Evolutionary conservation across 768 basidiomycete species (phyloP).

Genomic region (Epithele typhae): DNA sequence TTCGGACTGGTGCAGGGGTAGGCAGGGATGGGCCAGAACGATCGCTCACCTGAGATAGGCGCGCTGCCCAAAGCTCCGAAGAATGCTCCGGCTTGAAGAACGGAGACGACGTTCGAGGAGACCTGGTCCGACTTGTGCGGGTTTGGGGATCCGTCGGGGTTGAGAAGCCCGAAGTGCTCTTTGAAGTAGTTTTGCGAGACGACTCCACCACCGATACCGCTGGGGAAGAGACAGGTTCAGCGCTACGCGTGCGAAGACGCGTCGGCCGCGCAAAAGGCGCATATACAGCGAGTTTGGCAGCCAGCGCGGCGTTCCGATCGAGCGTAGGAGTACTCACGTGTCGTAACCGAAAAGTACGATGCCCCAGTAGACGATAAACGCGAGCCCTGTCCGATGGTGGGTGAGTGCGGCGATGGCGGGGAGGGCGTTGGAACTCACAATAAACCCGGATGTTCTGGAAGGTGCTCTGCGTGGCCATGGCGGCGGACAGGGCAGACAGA

Average conservation of each 20-base stretch:
- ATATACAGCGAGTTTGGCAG: slow-evolving; percentile 18
- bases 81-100: slow-evolving; percentile 83
- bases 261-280: background rate
- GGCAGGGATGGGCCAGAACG: background rate
- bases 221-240: background rate
- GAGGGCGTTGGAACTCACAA: slow-evolving; percentile 39
- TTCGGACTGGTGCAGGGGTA: background rate
- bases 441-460: slow-evolving; percentile 63
- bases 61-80: slow-evolving; percentile 77
- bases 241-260: background rate
- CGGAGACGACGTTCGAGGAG: slow-evolving; percentile 84
- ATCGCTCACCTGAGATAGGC: slow-evolving; percentile 54
- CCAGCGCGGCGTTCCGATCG: background rate
- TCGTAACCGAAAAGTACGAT: slow-evolving; percentile 78
- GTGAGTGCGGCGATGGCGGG: background rate
- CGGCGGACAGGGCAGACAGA: background rate
- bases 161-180: slow-evolving; percentile 52
- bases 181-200: slow-evolving; percentile 58
- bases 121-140: slow-evolving; percentile 40
- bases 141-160: slow-evolving; percentile 37
- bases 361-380: slow-evolving; percentile 70
- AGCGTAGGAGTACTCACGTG: slow-evolving; percentile 42
- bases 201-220: slow-evolving; percentile 64
- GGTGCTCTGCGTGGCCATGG: slow-evolving; percentile 1
- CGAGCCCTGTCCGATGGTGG: slow-evolving; percentile 44